Conservation (phyloP, 768 basidiomycete genomes). For the Podaxis rugospora region DNA sequence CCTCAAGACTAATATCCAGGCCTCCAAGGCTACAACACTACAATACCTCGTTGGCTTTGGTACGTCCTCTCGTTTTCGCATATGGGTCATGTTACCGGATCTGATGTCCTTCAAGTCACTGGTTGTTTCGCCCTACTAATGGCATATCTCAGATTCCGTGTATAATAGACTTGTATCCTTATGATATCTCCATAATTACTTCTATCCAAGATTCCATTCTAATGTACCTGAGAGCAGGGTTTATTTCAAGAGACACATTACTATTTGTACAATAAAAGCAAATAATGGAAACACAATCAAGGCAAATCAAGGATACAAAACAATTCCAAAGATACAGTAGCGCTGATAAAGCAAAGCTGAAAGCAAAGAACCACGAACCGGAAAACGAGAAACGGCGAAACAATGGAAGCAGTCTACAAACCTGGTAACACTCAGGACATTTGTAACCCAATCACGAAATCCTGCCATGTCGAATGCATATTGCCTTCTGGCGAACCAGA, state of each 20-base stretch:
- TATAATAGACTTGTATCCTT: slow-evolving; percentile 27
- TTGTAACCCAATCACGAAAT: slow-evolving; percentile 48
- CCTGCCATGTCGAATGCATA: slow-evolving; percentile 61
- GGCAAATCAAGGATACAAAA: not conserved
- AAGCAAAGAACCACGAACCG: not conserved
- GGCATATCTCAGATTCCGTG: slow-evolving; percentile 79
- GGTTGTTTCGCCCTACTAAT: slow-evolving; percentile 83
- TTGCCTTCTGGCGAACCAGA: slow-evolving; percentile 60
- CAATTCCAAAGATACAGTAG: not conserved
- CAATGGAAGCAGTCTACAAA: not conserved
- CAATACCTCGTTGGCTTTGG: slow-evolving; percentile 88
- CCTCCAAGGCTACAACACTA: slow-evolving; percentile 84
- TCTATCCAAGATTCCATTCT: not conserved
- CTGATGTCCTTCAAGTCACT: slow-evolving; percentile 50
- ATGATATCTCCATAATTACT: slow-evolving; percentile 10
- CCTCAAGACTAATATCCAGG: slow-evolving; percentile 77
- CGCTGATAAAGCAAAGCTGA: not conserved
- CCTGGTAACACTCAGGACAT: slow-evolving; percentile 18
- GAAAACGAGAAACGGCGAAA: not conserved
- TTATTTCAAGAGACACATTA: not conserved
- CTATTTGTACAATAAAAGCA: slow-evolving; percentile 3
- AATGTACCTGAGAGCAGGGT: not conserved
- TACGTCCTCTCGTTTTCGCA: slow-evolving; percentile 30
- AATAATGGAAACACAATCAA: not conserved
- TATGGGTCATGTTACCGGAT: not conserved